A percentile compares a stretch with the other conserved stretches of the same genome.
Evolutionary conservation across 2,329 filamentous ascomycete species (phyloP).

Genomic region (Pestalotiopsis sp.): DNA sequence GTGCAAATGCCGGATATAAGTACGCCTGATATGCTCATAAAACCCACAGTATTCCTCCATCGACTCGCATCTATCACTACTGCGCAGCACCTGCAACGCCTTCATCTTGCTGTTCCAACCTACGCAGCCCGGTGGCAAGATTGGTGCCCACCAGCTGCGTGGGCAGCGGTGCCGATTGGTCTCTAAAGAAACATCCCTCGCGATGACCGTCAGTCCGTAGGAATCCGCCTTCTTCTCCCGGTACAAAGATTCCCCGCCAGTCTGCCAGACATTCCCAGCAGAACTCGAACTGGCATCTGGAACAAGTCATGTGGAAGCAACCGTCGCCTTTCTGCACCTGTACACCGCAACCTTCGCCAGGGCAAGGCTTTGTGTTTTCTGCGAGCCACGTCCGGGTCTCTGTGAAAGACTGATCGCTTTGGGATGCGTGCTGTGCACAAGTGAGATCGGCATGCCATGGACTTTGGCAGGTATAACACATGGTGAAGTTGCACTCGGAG

Average conservation of each 20-base stretch:
- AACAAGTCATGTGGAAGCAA: slow-evolving; percentile 19
- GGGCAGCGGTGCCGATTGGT: slow-evolving; percentile 11
- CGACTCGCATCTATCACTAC: not conserved
- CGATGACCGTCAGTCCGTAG: slow-evolving; percentile 14
- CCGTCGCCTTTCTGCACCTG: slow-evolving; percentile 22
- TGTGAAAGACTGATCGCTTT: not conserved
- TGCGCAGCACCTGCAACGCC: not conserved
- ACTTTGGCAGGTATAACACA: slow-evolving; percentile 27
- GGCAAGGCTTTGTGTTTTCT: slow-evolving; percentile 25
- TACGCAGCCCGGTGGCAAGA: slow-evolving; percentile 14
- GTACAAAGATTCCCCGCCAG: slow-evolving; percentile 18
- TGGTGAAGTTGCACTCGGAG: slow-evolving; percentile 22
- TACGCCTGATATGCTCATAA: not conserved
- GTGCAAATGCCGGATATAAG: not conserved
- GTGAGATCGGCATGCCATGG: slow-evolving; percentile 25
- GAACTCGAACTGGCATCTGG: slow-evolving; percentile 17
- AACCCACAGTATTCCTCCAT: not conserved
- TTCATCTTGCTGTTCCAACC: slow-evolving; percentile 2
- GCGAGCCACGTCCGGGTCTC: slow-evolving; percentile 21
- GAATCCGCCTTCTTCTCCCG: slow-evolving; percentile 3
- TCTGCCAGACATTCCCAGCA: slow-evolving; percentile 32
- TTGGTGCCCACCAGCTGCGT: slow-evolving; percentile 15
- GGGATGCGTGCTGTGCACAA: slow-evolving; percentile 20
- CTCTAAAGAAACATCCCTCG: slow-evolving; percentile 20
- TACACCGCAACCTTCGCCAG: slow-evolving; percentile 18